phyloP scores from a whole-genome alignment of 768 basidiomycete genomes.

The Daedalea quercina region DNA sequence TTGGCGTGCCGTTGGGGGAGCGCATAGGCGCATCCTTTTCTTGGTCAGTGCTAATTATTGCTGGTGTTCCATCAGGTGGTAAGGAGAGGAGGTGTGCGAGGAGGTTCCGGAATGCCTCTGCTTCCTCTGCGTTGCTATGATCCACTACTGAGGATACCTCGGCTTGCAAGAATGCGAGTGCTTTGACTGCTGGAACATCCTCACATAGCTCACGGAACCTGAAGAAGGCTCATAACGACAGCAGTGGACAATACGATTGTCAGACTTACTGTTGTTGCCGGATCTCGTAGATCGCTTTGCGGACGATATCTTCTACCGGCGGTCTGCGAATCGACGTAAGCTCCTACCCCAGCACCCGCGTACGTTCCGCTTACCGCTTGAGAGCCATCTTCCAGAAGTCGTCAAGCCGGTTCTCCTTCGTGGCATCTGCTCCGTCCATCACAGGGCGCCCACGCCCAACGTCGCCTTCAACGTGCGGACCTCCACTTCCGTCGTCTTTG shows the following conservation, averaged over 20 bases:
- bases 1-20: neutral
- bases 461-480: constrained; percentile 21
- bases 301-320: constrained; percentile 54
- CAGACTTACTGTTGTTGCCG: constrained; percentile 64
- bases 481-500: constrained; percentile 37
- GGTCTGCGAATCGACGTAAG: constrained; percentile 34
- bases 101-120: constrained; percentile 55
- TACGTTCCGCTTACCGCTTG: constrained; percentile 39
- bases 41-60: too few relatives aligned
- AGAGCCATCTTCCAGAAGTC: constrained; percentile 78
- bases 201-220: constrained; percentile 85
- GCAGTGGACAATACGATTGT: neutral
- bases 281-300: constrained; percentile 55
- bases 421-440: constrained; percentile 1
- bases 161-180: constrained; percentile 64
- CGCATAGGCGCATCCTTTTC: too few relatives aligned
- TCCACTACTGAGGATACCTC: constrained; percentile 69
- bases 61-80: neutral
- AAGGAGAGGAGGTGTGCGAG: constrained; percentile 54
- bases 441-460: constrained; percentile 19
- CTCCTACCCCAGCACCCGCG: neutral
- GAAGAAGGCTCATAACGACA: neutral
- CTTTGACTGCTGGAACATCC: constrained; percentile 50
- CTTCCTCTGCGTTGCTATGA: constrained; percentile 55
- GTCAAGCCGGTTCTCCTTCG: constrained; percentile 48